Evolutionary conservation across 768 basidiomycete species (phyloP).

Genomic region (Clathrus columnatus): DNA sequence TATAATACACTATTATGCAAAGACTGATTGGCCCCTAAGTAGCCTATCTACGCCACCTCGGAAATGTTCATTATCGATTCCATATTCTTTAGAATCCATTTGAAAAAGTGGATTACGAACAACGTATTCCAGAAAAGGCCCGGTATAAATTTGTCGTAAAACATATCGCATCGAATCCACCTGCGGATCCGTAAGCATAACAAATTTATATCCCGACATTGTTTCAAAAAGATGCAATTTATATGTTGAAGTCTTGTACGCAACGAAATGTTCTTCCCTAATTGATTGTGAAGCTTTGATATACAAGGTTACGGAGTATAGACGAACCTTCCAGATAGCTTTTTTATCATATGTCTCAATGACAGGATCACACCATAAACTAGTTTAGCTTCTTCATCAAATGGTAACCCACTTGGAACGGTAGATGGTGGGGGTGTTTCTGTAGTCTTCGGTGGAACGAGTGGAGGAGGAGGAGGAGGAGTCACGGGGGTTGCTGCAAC

Average conservation of each 20-base stretch:
- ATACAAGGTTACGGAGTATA: background rate
- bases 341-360: slow-evolving; percentile 89
- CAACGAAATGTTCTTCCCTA: slow-evolving; percentile 87
- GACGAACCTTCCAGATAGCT: slow-evolving; percentile 73
- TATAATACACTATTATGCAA: slow-evolving; percentile 21
- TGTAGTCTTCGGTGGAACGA: slow-evolving; percentile 17
- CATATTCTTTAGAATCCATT: slow-evolving; percentile 76
- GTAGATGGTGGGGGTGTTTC: slow-evolving; percentile 20
- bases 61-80: slow-evolving; percentile 92
- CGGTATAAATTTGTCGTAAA: slow-evolving; percentile 84
- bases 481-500: slow-evolving; percentile 38
- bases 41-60: slow-evolving; percentile 71
- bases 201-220: slow-evolving; percentile 85
- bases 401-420: slow-evolving; percentile 59
- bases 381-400: slow-evolving; percentile 96
- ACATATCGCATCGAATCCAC: slow-evolving; percentile 76
- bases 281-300: background rate
- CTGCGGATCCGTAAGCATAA: slow-evolving; percentile 84
- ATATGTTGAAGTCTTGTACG: slow-evolving; percentile 87
- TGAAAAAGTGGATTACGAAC: slow-evolving; percentile 82
- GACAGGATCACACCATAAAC: slow-evolving; percentile 94
- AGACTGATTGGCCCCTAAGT: slow-evolving; percentile 49
- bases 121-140: slow-evolving; percentile 89
- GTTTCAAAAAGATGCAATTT: slow-evolving; percentile 92
- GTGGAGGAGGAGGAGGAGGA: slow-evolving; percentile 28